A percentile compares a stretch with the other conserved stretches of the same genome.
Conservation (phyloP, 2,329 filamentous ascomycete genomes). For the Xylariaceae sp. region DNA sequence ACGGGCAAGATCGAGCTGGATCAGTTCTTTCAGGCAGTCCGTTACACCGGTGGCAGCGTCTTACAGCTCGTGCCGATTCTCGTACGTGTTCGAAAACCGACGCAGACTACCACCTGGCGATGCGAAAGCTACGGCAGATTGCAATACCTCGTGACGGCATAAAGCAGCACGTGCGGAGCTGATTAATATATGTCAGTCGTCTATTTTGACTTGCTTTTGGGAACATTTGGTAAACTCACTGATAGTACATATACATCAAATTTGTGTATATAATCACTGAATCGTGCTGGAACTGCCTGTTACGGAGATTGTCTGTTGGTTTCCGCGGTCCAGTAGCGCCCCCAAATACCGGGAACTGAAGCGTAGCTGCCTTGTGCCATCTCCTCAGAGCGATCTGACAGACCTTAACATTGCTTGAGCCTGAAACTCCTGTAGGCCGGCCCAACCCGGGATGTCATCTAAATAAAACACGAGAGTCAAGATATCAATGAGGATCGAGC, state of each 20-base stretch:
- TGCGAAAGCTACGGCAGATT: conserved; percentile 39
- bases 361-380: conserved; percentile 39
- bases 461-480: conserved; percentile 43
- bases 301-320: conserved; percentile 21
- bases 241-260: conserved; percentile 49
- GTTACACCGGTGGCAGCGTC: conserved; percentile 42
- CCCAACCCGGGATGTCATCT: conserved; percentile 40
- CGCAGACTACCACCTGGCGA: conserved; percentile 30
- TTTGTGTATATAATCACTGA: conserved; percentile 44
- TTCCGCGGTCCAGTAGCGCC: conserved; percentile 28
- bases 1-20: conserved; percentile 41
- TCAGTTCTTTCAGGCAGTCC: conserved; percentile 44
- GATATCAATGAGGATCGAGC: conserved; percentile 44
- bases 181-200: conserved; percentile 10
- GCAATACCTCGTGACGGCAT: conserved; percentile 44
- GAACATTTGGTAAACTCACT: conserved; percentile 35
- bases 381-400: conserved; percentile 35
- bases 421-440: conserved; percentile 30
- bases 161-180: conserved; percentile 42
- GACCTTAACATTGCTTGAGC: conserved; percentile 30
- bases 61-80: conserved; percentile 41
- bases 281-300: conserved; percentile 34
- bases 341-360: conserved; percentile 38
- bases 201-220: too few species aligned
- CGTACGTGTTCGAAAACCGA: conserved; percentile 36